Evolutionary conservation across 1,284 basidiomycete genomes (phyloP), one percentile per base, ranked within the genome.

Genomic region (Leucoagaricus sp.): DNA sequence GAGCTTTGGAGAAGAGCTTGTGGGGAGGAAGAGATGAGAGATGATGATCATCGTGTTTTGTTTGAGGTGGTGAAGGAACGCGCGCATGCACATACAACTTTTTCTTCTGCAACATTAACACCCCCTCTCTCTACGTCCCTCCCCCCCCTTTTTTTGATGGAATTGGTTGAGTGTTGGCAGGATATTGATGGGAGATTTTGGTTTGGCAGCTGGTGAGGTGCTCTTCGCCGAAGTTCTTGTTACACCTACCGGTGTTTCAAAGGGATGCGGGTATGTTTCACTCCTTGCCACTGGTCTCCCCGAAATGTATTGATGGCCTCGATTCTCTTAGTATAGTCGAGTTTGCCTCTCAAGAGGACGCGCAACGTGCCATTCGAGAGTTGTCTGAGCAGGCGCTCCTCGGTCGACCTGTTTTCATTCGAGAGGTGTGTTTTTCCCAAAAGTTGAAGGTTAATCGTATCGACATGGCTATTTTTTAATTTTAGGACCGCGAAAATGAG

Each of bases 161-260:
- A 78, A 76, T 59, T 79, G 82, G 80, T 67, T 62, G 81, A 86
- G 83, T n/a, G n/a, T 79, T 79, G 76, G 82, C 85, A 86, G 86
- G 86, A 89, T 84, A 89, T 89, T 91, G 84, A 90, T 88, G 83
- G 85, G 85, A 85, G 83, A 81, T 89, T 47, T 86, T 91, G 84
- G 84, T 78, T 84, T 81, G 81, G 81, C 85, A 95, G 93, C 91
- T 89, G 93, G 93, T 79, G 91, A 96, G 81, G 95, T 98, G 70
- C 88, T 96, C 72, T 98, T 98, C 84, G 93, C 96, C 80, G 96
- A 99, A 85, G 94, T 99, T 63, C 86, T 99, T 68, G 81, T 95
- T 64, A 96, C 96, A 8, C 96, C 96, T 8, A 96, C 93, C 38
- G 96, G 96, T 56, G 86, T 96, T 61, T 97, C 95, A 46, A 99